Percentiles rank a stretch among this genome's conserved stretches.
Conservation (phyloP, 2,329 filamentous ascomycete genomes). For the Grosmannia clavigera region DNA sequence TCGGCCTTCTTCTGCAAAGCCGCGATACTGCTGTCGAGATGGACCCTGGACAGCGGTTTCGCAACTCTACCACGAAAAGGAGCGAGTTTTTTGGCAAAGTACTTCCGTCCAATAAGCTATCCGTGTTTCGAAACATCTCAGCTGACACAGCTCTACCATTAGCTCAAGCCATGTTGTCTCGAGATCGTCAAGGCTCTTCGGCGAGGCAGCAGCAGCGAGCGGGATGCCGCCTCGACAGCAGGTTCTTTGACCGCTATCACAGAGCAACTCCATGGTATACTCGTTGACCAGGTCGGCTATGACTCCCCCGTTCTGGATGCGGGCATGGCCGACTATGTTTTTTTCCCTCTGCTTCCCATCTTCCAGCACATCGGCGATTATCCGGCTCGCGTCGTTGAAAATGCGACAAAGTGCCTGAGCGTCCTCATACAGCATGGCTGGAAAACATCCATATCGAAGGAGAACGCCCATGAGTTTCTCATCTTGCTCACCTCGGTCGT, state of each 20-base stretch:
- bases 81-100: slow-evolving; percentile 17
- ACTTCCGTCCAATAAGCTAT: not conserved
- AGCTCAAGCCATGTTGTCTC: slow-evolving; percentile 54
- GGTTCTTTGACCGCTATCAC: slow-evolving; percentile 34
- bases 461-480: slow-evolving; percentile 72
- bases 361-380: slow-evolving; percentile 64
- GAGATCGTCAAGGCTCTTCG: slow-evolving; percentile 44
- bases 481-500: slow-evolving; percentile 74
- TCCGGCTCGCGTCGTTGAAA: slow-evolving; percentile 60
- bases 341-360: slow-evolving; percentile 83
- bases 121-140: not conserved
- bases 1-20: not conserved
- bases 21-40: not conserved
- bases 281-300: slow-evolving; percentile 29
- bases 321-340: slow-evolving; percentile 84
- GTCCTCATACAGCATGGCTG: slow-evolving; percentile 69
- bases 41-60: slow-evolving; percentile 9
- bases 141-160: not conserved
- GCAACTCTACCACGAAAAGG: slow-evolving; percentile 13
- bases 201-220: slow-evolving; percentile 13
- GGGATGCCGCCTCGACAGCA: slow-evolving; percentile 24
- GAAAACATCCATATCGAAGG: slow-evolving; percentile 55
- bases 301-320: slow-evolving; percentile 51
- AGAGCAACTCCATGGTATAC: slow-evolving; percentile 30
- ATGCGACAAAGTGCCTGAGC: slow-evolving; percentile 61